Evolutionary conservation across 257 asterid genomes (phyloP), one percentile per base, ranked within the genome.

Genomic region (Jaltomata sinuosa): DNA sequence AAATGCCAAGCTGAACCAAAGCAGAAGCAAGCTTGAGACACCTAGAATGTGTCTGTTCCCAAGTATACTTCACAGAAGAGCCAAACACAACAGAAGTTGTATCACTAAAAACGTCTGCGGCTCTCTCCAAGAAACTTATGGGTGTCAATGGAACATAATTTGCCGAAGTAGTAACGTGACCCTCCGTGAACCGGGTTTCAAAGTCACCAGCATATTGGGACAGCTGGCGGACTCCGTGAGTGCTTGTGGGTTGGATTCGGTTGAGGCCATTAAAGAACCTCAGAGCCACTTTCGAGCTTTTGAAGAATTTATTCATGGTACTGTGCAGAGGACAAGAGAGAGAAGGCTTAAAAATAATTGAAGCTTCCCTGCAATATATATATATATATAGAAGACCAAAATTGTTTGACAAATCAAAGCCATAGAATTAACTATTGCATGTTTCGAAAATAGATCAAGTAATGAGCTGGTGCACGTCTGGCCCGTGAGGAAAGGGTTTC

Each of bases 1-100:
- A 31, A 65, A 88, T 84, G 25, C 89, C 89, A 32, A 86, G 22
- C 54, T 86, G 86, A 31, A 83, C 82, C 25, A 88, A 47, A 78
- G 91, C 88, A 68, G 91, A 86, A 83, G 91, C 88, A 1, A 86
- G 54, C 50, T 88, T 88, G 1, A 88, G 54, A 79, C 91, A 88
- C 85, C 91, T 88, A 6, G 29, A 36, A n/a, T 81, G 81, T 79
- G 91, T 88, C 40, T 86, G 67, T 83, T 42, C 86, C 91, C 89
- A 88, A 36, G 88, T 88, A 50, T 84, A 84, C 72, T 54, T 86
- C 29, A 88, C 64, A 16, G 86, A 69, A 11, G 49, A 67, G 3
- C 91, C 91, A 74, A 67, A 80, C 25, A 86, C 27, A 21, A 54
- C 64, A 1, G 36, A 25, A 61, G 68, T 61, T 61, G 10, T 61